phyloP scores from a whole-genome alignment of 371 early-diverging fungal species.

The Coemansia sp. region DNA sequence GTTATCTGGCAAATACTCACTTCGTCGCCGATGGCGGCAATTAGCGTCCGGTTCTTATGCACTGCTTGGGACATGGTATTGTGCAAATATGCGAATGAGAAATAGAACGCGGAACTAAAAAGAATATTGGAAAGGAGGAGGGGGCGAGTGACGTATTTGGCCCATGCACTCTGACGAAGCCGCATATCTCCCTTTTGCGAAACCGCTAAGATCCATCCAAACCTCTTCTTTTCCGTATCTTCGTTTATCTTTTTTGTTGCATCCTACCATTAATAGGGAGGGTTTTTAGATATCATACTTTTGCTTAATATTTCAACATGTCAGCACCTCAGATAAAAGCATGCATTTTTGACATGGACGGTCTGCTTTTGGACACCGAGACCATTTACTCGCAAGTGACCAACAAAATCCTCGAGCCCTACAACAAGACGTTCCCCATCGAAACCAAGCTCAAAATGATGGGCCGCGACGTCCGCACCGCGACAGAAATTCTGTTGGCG shows the following conservation, averaged over 20 bases:
- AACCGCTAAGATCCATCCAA: neutral
- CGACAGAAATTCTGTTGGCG: constrained; percentile 68
- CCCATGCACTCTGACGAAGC: neutral
- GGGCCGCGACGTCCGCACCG: constrained; percentile 69
- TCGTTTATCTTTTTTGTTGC: neutral
- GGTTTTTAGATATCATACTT: too few relatives aligned
- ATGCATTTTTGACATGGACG: constrained; percentile 89
- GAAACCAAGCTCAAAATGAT: constrained; percentile 79
- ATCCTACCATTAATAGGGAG: neutral
- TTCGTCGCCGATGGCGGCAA: constrained; percentile 97
- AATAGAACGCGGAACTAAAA: neutral
- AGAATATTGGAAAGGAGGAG: neutral
- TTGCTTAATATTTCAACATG: constrained; percentile 1
- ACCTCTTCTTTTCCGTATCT: neutral
- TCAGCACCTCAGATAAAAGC: constrained; percentile 61
- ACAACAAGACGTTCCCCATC: constrained; percentile 71
- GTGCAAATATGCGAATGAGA: neutral
- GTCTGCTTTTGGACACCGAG: constrained; percentile 77
- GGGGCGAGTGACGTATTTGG: neutral
- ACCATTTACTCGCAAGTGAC: constrained; percentile 85
- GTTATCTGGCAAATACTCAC: constrained; percentile 50
- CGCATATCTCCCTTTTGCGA: neutral
- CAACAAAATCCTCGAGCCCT: constrained; percentile 62
- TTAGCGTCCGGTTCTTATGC: constrained; percentile 72
- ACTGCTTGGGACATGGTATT: neutral